These are phyloP conservation scores for Imleria badia DNA, from an alignment of 768 basidiomycete species.

Conservation along the genomic window DNA sequence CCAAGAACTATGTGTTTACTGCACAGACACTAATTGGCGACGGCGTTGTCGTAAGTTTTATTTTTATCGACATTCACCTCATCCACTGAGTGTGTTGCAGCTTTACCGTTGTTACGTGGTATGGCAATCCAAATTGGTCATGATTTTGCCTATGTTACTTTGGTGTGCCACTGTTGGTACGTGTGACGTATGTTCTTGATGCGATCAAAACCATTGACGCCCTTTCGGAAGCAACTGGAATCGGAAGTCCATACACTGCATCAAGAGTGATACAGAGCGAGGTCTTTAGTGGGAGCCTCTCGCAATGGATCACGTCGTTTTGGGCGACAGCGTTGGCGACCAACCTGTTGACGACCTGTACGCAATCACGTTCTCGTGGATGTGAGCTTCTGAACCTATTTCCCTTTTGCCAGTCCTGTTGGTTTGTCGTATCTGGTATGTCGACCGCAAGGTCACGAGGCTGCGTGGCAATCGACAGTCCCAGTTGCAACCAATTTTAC, in stretches of 20 bases:
- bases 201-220: background rate
- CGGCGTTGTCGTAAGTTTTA: constrained; percentile 19
- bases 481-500: background rate
- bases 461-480: background rate
- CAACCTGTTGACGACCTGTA: background rate
- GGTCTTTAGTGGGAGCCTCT: background rate
- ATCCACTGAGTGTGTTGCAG: background rate
- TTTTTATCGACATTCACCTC: background rate
- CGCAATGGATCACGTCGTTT: background rate
- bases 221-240: background rate
- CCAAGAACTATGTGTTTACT: constrained; percentile 19
- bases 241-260: background rate
- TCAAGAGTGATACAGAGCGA: background rate
- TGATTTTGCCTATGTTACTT: background rate
- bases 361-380: background rate
- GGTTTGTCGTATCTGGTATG: background rate
- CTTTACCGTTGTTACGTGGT: background rate
- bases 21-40: constrained; percentile 25
- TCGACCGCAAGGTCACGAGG: background rate
- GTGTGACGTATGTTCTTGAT: background rate
- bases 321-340: background rate
- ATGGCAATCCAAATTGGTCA: background rate
- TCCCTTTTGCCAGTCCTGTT: background rate
- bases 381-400: background rate
- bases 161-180: background rate